These are phyloP conservation scores for Graphilbum fragrans DNA, from an alignment of 2,329 filamentous ascomycete species.

Conservation along the genomic window DNA sequence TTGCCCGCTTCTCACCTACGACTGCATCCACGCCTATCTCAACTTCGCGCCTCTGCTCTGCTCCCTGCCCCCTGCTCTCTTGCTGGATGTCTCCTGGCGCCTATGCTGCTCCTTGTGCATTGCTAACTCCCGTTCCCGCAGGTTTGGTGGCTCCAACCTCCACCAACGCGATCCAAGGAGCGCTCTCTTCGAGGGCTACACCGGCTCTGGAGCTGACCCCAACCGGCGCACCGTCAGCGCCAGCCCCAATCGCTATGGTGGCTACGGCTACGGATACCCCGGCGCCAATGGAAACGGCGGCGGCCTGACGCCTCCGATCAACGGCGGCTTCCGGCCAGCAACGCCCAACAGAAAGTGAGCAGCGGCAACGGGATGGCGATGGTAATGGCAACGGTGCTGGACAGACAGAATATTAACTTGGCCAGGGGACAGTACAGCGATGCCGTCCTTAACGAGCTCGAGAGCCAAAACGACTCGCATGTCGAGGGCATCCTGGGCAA, in stretches of 20 bases:
- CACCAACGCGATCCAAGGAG: constrained; percentile 64
- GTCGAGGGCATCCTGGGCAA: constrained; percentile 86
- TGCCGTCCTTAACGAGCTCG: constrained; percentile 81
- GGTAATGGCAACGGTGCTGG: too few species aligned
- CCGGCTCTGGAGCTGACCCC: constrained; percentile 34
- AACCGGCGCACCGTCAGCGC: constrained; percentile 29
- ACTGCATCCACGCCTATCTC: too few species aligned
- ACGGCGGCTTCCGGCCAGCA: constrained; percentile 45
- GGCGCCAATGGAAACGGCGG: constrained; percentile 22
- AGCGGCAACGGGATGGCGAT: background rate
- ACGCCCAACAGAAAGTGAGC: constrained; percentile 57
- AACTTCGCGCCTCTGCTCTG: too few species aligned
- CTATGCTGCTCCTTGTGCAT: too few species aligned
- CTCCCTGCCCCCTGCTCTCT: too few species aligned
- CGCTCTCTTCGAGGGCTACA: constrained; percentile 66
- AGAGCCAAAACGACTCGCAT: constrained; percentile 88
- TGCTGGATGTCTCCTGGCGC: too few species aligned
- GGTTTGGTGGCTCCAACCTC: constrained; percentile 55
- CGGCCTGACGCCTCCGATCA: constrained; percentile 19
- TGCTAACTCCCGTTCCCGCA: too few species aligned
- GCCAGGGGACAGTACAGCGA: constrained; percentile 80
- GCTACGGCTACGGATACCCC: constrained; percentile 36
- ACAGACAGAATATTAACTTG: background rate
- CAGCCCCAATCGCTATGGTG: constrained; percentile 28
- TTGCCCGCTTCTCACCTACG: too few species aligned